These are phyloP conservation scores for Peterozyma xylosa DNA, from an alignment of 805 yeast species.

Conservation along the genomic window DNA sequence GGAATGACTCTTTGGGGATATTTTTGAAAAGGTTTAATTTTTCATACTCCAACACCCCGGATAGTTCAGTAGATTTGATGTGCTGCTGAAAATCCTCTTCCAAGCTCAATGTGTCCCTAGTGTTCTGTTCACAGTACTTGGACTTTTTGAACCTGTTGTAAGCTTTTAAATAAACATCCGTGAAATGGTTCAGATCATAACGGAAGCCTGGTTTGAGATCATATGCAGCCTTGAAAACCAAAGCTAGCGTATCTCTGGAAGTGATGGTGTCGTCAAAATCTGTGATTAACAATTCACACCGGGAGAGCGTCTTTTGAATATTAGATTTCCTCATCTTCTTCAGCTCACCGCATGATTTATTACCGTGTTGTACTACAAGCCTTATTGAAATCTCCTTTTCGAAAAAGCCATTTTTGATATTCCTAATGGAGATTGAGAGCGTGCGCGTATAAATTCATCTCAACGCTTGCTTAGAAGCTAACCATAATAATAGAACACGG, in stretches of 20 bases:
- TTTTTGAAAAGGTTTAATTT: constrained; percentile 32
- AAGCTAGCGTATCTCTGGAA: constrained; percentile 40
- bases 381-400: no score
- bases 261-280: constrained; percentile 72
- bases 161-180: constrained; percentile 30
- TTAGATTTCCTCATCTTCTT: no score
- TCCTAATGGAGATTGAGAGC: no score
- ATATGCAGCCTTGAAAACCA: constrained; percentile 44
- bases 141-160: constrained; percentile 21
- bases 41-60: constrained; percentile 38
- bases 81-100: constrained; percentile 41
- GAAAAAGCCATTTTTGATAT: no score
- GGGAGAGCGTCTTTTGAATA: no score
- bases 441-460: no score
- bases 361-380: no score
- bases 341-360: no score
- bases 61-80: constrained; percentile 35
- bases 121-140: constrained; percentile 12
- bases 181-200: constrained; percentile 35
- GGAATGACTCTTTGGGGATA: constrained; percentile 23
- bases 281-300: constrained; percentile 23
- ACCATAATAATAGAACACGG: no score
- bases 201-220: constrained; percentile 24
- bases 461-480: no score
- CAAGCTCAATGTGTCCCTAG: constrained; percentile 23